Percentiles rank a stretch among this genome's conserved stretches.
Conservation (phyloP, 164 flowering plant genomes). For the Cinnamomum chago region DNA sequence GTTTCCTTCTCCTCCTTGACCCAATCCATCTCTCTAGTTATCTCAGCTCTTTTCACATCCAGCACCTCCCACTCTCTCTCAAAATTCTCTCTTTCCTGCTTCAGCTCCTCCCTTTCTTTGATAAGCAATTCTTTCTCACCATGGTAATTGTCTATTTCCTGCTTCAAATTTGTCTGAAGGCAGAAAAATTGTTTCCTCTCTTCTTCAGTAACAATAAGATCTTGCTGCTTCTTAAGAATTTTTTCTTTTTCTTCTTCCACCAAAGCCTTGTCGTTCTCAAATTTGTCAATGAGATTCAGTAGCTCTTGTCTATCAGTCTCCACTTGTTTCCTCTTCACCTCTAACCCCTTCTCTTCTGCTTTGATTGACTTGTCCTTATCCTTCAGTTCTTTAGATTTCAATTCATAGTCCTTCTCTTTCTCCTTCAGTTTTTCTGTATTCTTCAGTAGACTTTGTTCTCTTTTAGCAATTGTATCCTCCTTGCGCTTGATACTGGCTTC, state of each 20-base stretch:
- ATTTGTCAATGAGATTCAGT: constrained; percentile 38
- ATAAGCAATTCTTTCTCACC: constrained; percentile 44
- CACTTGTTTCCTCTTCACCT: constrained; percentile 42
- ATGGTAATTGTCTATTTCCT: constrained; percentile 55
- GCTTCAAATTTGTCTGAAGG: constrained; percentile 55
- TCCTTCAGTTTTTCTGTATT: constrained; percentile 64
- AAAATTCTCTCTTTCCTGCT: constrained; percentile 60
- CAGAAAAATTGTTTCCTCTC: constrained; percentile 57
- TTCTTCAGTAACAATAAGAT: constrained; percentile 39
- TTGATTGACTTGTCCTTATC: constrained; percentile 63
- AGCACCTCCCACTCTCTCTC: constrained; percentile 86
- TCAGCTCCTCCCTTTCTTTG: constrained; percentile 65
- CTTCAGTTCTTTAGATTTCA: constrained; percentile 44
- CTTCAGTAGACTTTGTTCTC: constrained; percentile 59
- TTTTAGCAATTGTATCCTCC: constrained; percentile 59
- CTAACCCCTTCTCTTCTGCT: constrained; percentile 52
- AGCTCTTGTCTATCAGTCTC: constrained; percentile 43
- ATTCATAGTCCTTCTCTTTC: constrained; percentile 66
- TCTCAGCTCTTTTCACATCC: constrained; percentile 63
- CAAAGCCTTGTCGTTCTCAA: constrained; percentile 50
- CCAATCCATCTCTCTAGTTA: constrained; percentile 32
- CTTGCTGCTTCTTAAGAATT: constrained; percentile 49
- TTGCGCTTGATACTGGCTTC: constrained; percentile 50
- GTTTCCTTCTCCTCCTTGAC: constrained; percentile 47
- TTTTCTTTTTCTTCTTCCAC: constrained; percentile 36